Conservation (phyloP, 331 rosid species). For the Acacia concinna region DNA sequence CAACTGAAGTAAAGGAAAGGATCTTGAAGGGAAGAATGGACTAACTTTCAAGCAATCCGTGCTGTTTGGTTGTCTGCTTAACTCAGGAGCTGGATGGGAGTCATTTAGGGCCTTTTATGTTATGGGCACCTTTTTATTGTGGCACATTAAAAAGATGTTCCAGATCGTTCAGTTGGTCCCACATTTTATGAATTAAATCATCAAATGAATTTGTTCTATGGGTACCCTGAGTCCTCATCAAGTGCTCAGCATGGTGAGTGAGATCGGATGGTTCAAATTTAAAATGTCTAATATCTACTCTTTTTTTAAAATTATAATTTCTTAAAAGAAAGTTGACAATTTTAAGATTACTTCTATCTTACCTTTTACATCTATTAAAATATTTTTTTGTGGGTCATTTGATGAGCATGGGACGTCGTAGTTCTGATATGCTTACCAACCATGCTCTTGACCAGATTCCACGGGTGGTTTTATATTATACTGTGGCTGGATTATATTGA, state of each 20-base stretch:
- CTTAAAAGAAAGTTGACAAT: not conserved
- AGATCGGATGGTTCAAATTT: not conserved
- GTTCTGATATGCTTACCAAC: not conserved
- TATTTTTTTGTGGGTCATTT: not conserved
- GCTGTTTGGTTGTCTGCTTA: slow-evolving; percentile 33
- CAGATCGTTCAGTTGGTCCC: not conserved
- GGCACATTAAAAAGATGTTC: slow-evolving; percentile 24
- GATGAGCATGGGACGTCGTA: not conserved
- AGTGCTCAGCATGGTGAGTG: not conserved
- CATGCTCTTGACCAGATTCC: not conserved
- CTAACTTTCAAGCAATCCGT: slow-evolving; percentile 38
- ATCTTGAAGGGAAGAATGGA: slow-evolving; percentile 87
- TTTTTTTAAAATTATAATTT: too few species aligned
- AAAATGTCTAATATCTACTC: not conserved
- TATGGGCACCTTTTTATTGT: slow-evolving; percentile 17
- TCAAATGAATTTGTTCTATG: not conserved
- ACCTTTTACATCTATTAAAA: not conserved
- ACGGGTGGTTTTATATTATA: not conserved
- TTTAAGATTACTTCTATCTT: not conserved
- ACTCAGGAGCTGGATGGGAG: slow-evolving; percentile 23
- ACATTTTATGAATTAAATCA: slow-evolving; percentile 24
- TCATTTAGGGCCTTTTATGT: slow-evolving; percentile 5
- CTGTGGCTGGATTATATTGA: not conserved
- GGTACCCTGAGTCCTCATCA: not conserved
- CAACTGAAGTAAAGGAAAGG: slow-evolving; percentile 88